These are phyloP conservation scores for Evansstolkia leycettana DNA, from an alignment of 495 filamentous ascomycete species.

Conservation along the genomic window DNA sequence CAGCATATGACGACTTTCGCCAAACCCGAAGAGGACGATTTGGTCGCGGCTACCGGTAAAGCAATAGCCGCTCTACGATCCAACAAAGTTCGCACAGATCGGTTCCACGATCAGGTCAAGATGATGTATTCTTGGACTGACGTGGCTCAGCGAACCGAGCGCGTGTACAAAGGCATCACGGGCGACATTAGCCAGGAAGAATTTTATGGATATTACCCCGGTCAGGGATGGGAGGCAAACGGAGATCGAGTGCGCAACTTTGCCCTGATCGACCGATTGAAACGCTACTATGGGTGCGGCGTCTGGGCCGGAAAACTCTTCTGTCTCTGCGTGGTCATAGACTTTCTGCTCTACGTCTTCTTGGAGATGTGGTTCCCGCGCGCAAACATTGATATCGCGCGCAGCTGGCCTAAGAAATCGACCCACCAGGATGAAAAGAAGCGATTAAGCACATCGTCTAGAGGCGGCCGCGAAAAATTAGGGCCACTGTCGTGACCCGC, in stretches of 20 bases:
- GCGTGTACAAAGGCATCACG: conserved; percentile 86
- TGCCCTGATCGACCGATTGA: conserved; percentile 84
- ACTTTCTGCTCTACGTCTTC: conserved; percentile 78
- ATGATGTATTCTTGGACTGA: conserved; percentile 98
- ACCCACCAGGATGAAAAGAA: conserved; percentile 5
- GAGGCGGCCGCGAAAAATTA: conserved; percentile 4
- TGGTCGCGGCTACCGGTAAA: conserved; percentile 68
- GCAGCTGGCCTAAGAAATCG: conserved; percentile 78
- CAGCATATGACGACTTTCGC: conserved; percentile 91
- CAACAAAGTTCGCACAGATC: conserved; percentile 77
- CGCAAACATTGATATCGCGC: conserved; percentile 72
- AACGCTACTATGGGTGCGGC: conserved; percentile 98
- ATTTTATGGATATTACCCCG: conserved; percentile 68
- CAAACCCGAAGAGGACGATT: conserved; percentile 82
- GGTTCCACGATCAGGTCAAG: conserved; percentile 93
- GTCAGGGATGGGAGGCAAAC: conserved; percentile 51
- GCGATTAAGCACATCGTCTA: too few species aligned
- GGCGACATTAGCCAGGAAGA: conserved; percentile 73
- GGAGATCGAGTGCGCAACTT: conserved; percentile 72
- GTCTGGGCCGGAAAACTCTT: conserved; percentile 98
- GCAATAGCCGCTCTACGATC: conserved; percentile 72
- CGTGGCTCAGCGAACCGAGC: conserved; percentile 81
- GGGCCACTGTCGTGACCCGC: conserved; percentile 5
- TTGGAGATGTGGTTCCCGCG: conserved; percentile 81
- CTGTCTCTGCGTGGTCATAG: conserved; percentile 85